Conservation (phyloP, 78 protist genomes). For the Monosiga brevicollis region DNA sequence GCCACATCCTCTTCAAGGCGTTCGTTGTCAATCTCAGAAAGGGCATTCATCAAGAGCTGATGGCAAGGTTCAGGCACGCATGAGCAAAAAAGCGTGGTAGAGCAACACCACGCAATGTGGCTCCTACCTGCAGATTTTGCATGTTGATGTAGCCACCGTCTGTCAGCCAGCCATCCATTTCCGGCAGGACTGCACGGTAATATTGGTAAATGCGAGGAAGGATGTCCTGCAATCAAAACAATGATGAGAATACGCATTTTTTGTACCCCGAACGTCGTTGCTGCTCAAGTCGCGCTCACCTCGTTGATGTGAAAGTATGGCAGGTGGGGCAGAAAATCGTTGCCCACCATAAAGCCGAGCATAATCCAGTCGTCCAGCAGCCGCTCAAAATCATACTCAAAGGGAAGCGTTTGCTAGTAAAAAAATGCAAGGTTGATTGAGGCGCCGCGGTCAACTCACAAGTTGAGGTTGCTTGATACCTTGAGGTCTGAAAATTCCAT, state of each 20-base stretch:
- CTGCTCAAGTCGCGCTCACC: slow-evolving; percentile 11
- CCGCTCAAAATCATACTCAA: slow-evolving; percentile 26
- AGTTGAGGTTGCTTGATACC: not conserved
- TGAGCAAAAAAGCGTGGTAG: too few species aligned
- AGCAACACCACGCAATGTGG: too few species aligned
- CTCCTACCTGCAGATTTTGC: not conserved
- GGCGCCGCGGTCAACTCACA: too few species aligned
- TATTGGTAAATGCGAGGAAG: slow-evolving; percentile 6
- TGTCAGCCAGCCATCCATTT: not conserved
- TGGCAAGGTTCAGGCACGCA: too few species aligned
- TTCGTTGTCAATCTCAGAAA: not conserved
- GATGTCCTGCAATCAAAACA: slow-evolving; percentile 29
- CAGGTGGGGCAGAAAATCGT: slow-evolving; percentile 86
- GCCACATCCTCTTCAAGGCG: not conserved
- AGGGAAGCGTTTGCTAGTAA: too few species aligned
- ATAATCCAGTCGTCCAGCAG: slow-evolving; percentile 69
- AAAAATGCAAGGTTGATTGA: too few species aligned
- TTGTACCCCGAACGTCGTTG: not conserved
- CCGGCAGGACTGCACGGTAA: slow-evolving; percentile 2
- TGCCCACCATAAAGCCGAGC: slow-evolving; percentile 81
- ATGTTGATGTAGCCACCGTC: not conserved
- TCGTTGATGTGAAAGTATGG: slow-evolving; percentile 62
- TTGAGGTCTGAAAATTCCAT: slow-evolving; percentile 24
- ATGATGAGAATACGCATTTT: too few species aligned
- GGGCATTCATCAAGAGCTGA: not conserved